A percentile compares a stretch with the other conserved stretches of the same genome.
Evolutionary conservation across 2,329 filamentous ascomycete genomes (phyloP).

Genomic region (Beauveria bassiana): DNA sequence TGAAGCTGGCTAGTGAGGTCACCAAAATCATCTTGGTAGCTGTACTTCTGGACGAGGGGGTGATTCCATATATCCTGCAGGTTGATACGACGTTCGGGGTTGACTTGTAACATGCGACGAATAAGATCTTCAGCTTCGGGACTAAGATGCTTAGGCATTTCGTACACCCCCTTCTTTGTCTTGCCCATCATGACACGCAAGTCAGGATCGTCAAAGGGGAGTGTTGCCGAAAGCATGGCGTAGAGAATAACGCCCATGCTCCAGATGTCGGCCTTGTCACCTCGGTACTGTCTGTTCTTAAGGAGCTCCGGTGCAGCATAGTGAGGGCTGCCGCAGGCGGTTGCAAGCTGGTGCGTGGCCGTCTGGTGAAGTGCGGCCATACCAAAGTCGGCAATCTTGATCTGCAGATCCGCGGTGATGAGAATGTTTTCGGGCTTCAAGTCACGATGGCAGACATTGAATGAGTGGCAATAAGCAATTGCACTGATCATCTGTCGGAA

Average conservation of each 20-base stretch:
- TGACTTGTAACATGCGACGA: constrained; percentile 65
- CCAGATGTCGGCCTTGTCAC: constrained; percentile 87
- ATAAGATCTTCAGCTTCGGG: constrained; percentile 71
- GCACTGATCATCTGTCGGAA: constrained; percentile 93
- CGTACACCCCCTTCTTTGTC: constrained; percentile 52
- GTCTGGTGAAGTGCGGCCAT: constrained; percentile 91
- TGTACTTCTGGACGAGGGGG: constrained; percentile 77
- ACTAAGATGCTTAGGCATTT: constrained; percentile 56
- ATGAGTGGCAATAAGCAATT: constrained; percentile 84
- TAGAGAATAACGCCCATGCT: constrained; percentile 87
- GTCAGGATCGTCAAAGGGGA: constrained; percentile 72
- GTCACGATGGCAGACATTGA: constrained; percentile 93
- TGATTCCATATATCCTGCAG: constrained; percentile 81
- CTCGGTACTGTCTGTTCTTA: constrained; percentile 67
- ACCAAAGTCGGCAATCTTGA: constrained; percentile 96
- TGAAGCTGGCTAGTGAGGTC: constrained; percentile 46
- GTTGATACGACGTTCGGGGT: constrained; percentile 70
- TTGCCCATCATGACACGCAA: constrained; percentile 54
- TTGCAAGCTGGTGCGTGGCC: constrained; percentile 68
- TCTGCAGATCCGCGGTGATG: constrained; percentile 63
- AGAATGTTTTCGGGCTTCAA: constrained; percentile 97
- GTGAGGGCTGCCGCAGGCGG: constrained; percentile 91
- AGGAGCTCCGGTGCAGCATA: constrained; percentile 94
- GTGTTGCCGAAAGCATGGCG: constrained; percentile 72
- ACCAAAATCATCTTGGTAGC: constrained; percentile 62